Evolutionary conservation across 768 basidiomycete genomes (phyloP).

Genomic region (Tubosaeta brunneosetosa): DNA sequence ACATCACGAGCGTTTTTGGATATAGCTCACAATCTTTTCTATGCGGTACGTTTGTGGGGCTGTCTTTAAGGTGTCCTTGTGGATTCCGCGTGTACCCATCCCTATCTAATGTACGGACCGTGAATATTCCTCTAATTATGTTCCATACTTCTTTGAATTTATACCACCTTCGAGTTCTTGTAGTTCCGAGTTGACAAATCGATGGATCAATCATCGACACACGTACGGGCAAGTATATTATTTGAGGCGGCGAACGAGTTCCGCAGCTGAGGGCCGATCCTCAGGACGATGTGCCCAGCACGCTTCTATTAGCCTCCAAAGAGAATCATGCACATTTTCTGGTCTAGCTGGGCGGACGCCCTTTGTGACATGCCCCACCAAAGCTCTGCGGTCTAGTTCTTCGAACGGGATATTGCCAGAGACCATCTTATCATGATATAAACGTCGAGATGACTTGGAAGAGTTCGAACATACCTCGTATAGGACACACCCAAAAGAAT

Average conservation of each 20-base stretch:
- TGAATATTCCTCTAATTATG: constrained; percentile 14
- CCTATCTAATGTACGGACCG: constrained; percentile 18
- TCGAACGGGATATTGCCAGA: constrained; percentile 16
- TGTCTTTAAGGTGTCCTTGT: neutral
- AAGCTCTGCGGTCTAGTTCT: neutral
- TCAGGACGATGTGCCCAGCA: constrained; percentile 12
- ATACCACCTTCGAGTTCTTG: constrained; percentile 1
- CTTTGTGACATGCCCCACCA: neutral
- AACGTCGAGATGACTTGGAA: neutral
- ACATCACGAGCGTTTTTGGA: constrained; percentile 5
- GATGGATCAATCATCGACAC: neutral
- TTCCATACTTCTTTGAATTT: constrained; percentile 3
- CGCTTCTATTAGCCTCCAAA: constrained; percentile 9
- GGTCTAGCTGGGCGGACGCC: constrained; percentile 9
- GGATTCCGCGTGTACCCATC: constrained; percentile 10
- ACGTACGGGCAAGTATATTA: neutral
- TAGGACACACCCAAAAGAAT: constrained; percentile 27
- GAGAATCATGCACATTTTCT: neutral
- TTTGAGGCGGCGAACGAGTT: neutral
- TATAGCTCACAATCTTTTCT: neutral
- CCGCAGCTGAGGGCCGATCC: constrained; percentile 13
- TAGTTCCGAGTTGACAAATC: neutral
- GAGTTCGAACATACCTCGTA: constrained; percentile 22
- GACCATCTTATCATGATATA: constrained; percentile 13
- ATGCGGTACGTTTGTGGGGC: neutral